phyloP scores from a whole-genome alignment of 495 filamentous ascomycete genomes.

The Cudoniella acicularis region DNA sequence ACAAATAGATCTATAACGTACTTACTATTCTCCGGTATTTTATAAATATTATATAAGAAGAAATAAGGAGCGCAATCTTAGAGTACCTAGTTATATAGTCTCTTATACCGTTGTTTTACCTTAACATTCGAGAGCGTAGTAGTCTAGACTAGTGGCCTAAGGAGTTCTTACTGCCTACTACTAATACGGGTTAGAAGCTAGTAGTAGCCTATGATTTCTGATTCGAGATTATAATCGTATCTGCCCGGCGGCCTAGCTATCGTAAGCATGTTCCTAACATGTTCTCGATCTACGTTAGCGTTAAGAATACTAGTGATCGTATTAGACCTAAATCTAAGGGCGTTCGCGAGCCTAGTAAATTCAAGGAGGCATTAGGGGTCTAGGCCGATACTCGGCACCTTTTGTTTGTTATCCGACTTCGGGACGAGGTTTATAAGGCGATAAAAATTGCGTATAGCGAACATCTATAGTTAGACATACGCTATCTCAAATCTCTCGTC shows the following conservation, averaged over 20 bases:
- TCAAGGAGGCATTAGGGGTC: conserved; percentile 16
- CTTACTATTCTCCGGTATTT: conserved; percentile 8
- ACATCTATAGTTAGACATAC: conserved; percentile 14
- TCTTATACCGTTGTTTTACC: conserved; percentile 9
- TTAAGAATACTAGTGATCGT: conserved; percentile 16
- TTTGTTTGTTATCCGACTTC: conserved; percentile 17
- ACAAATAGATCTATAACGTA: conserved; percentile 8
- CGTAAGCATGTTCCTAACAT: conserved; percentile 15
- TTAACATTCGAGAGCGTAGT: conserved; percentile 12
- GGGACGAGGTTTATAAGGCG: conserved; percentile 15
- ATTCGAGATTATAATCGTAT: conserved; percentile 18
- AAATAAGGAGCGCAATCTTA: conserved; percentile 10
- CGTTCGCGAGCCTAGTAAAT: conserved; percentile 15
- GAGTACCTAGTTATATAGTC: conserved; percentile 2
- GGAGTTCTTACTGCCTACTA: conserved; percentile 15
- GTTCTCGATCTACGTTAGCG: conserved; percentile 9
- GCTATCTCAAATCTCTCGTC: conserved; percentile 17
- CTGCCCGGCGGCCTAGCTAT: conserved; percentile 16
- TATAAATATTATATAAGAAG: conserved; percentile 2
- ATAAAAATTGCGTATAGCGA: conserved; percentile 15
- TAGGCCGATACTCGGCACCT: conserved; percentile 13
- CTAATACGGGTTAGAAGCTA: conserved; percentile 17
- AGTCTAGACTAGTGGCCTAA: conserved; percentile 8
- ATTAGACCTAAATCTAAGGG: conserved; percentile 18
- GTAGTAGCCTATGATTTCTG: conserved; percentile 13